A percentile compares a stretch with the other conserved stretches of the same genome.
Evolutionary conservation across 768 basidiomycete species (phyloP).

Genomic region (Suillus spraguei): DNA sequence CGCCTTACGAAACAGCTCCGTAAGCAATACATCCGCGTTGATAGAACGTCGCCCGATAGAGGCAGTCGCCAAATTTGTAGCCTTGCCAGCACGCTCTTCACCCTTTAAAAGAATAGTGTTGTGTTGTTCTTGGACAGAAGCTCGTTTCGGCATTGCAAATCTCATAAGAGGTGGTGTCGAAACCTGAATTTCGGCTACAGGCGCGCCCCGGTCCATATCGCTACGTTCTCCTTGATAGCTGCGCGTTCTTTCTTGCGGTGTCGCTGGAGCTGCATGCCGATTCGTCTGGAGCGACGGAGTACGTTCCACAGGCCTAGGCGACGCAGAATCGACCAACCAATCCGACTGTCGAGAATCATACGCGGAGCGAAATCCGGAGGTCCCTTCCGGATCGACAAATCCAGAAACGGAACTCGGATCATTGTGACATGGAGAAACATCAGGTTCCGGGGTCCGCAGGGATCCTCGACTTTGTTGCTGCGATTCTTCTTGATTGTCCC

Average conservation of each 20-base stretch:
- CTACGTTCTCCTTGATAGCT: neutral
- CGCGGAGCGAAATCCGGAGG: neutral
- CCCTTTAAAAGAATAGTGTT: neutral
- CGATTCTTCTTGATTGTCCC: neutral
- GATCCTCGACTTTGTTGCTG: conserved; percentile 10
- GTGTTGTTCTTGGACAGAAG: neutral
- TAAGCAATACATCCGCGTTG: conserved; percentile 6
- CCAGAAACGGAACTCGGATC: neutral
- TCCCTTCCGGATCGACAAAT: neutral
- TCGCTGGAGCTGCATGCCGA: neutral
- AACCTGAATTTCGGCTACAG: too few species aligned
- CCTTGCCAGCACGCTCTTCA: neutral
- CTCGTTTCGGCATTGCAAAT: neutral
- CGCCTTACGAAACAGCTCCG: conserved; percentile 9
- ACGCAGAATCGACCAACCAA: conserved; percentile 15
- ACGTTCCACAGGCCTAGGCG: neutral
- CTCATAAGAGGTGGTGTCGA: neutral
- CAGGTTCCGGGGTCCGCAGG: neutral
- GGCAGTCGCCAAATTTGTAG: neutral
- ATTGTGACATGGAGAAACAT: neutral
- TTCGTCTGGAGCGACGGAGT: conserved; percentile 10
- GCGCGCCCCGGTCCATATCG: neutral
- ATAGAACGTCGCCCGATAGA: conserved; percentile 7
- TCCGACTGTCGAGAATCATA: conserved; percentile 37
- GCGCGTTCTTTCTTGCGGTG: neutral